Base-by-base conservation (phyloP, 495 filamentous ascomycete species). In the Penicillium roqueforti region DNA sequence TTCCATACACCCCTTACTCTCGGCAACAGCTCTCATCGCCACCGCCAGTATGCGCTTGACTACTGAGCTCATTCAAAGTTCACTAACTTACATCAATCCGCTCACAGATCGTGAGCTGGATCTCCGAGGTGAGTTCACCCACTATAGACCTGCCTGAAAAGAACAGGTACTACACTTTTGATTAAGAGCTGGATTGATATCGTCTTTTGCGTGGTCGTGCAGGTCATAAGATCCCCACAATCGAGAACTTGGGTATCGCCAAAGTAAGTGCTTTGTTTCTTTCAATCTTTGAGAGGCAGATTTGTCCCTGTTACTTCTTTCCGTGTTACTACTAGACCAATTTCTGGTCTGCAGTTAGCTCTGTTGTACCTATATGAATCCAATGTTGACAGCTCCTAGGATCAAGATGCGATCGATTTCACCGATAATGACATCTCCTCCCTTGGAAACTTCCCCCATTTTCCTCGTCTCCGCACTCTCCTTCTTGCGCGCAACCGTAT, bases 61-160 rank as follows among this genome's bases (percentile, higher is more conserved):
- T 51, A 85, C 89, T 59, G 93, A 97, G 68, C 87, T 96, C 63
- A 91, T 97, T 67, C 80, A 87, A 69, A 83, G 81, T 73, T 92
- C 92, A 55, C 87, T 92, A 54, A 95, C 90, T 69, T 99, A 95
- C 83, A 88, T 97, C 66, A 97, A 97, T 77, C 89, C 92, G 57
- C 80, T 97, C 75, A 92, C 89, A 72, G 93, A 99, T 78, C 89
- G 95, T 66, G 95, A 99, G 82, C 82, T 99, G 66, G 91, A 97
- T 80, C 91, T 99, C 61, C 85, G 95, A 97, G 95, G 95, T 99
- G 85, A 87, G 91, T 92, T 74, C 61, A 4, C 57, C 1, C 37
- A 29, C 36, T 48, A 68, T 51, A 66, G 50, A 53, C 49, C 54
- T 67, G 42, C 71, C 82, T 86, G 89, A 88, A 92, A 96, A 92